phyloP scores from a whole-genome alignment of 1,284 basidiomycete species.

The Veloporphyrellus conicus region DNA sequence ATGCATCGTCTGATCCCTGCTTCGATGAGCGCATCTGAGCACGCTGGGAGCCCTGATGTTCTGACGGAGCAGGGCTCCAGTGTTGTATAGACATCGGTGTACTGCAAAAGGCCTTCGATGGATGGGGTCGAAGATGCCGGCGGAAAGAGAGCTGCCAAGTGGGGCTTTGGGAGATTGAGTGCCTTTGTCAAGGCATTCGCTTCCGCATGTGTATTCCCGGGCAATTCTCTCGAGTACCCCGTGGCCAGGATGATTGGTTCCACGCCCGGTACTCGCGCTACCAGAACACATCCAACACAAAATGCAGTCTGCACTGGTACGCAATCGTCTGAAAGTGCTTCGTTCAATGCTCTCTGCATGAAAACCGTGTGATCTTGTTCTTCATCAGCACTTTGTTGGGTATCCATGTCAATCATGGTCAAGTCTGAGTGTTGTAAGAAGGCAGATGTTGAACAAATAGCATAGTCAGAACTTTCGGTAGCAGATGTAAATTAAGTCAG shows the following conservation, averaged over 20 bases:
- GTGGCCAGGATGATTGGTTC: constrained; percentile 60
- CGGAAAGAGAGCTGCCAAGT: constrained; percentile 46
- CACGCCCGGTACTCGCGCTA: constrained; percentile 41
- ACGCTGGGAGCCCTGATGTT: constrained; percentile 83
- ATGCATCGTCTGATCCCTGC: constrained; percentile 73
- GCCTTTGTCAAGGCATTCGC: constrained; percentile 89
- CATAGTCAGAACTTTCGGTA: no score
- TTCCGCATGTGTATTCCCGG: constrained; percentile 97
- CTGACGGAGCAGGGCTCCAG: constrained; percentile 95
- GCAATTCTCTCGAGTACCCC: constrained; percentile 89
- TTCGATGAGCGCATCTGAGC: constrained; percentile 79
- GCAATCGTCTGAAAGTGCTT: constrained; percentile 64
- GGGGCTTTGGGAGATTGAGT: constrained; percentile 38
- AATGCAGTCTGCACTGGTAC: constrained; percentile 78
- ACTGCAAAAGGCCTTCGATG: constrained; percentile 48
- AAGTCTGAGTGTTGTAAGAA: no score
- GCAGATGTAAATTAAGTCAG: no score
- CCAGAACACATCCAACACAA: constrained; percentile 89
- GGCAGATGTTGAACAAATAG: no score
- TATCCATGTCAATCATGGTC: background rate
- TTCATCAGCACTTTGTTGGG: constrained; percentile 16
- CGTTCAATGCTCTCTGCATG: constrained; percentile 63
- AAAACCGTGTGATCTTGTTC: constrained; percentile 41
- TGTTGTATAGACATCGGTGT: constrained; percentile 85
- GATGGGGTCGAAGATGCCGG: constrained; percentile 25